Base-by-base conservation (phyloP, 2,329 filamentous ascomycete genomes). In the Neofusicoccum umdonicola region DNA sequence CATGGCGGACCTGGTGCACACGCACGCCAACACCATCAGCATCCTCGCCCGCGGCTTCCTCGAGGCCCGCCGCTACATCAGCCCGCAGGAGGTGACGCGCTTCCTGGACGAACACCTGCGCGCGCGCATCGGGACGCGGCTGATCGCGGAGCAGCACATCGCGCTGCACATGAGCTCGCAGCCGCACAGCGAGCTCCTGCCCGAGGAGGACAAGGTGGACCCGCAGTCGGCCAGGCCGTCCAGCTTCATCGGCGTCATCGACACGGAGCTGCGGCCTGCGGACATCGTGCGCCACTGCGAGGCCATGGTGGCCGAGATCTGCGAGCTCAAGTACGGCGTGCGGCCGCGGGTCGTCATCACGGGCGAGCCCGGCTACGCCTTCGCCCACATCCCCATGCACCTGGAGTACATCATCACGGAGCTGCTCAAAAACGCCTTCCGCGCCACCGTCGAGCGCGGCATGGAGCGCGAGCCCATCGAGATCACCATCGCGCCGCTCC, bases 341-440 rank as follows among this genome's bases (percentile, higher is more conserved):
- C 87, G 95, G 0, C 95, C 95, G 0, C 85, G 84, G 2, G 84
- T 97, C 71, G 80, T 89, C 52, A 90, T 99, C 71, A 90, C 93
- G 69, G 95, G 95, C 68, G 90, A 96, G 74, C 88, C 90, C 0
- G 88, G 90, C 60, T 92, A 93, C n/a, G 89, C 88, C 0, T 96
- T 99, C 73, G 93, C 94, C 19, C 95, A 96, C 73, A 89, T 99
- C 8, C 95, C 95, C 13, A 95, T 96, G 76, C 95, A 99, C 77
- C 85, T 99, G 27, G 94, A 98, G 78, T 99, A 99, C 77, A 97
- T 99, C 68, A 87, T 97, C 68, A 99, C 94, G 0, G 95, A 99
- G 78, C 84, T 99, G 1, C 85, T 99, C 65, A 99, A 99, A 78
- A 99, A 99, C 73, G 92, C 93, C 0, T 99, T 98, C 80, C 88